Evolutionary conservation across 306 rosid genomes (phyloP).

Genomic region (Casuarina cunninghamiana): DNA sequence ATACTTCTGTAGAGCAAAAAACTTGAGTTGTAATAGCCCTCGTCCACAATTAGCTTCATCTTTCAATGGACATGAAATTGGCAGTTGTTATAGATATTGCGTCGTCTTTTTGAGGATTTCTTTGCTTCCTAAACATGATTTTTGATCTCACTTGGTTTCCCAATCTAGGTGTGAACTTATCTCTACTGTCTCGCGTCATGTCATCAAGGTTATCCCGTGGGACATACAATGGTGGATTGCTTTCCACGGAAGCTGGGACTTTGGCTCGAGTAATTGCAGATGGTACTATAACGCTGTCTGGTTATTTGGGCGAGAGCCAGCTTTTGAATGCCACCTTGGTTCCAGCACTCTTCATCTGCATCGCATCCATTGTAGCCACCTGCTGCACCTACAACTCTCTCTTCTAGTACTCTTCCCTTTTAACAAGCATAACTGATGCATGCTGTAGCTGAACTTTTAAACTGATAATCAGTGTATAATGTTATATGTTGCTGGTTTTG

Average conservation of each 20-base stretch:
- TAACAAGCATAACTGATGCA: slow-evolving; percentile 26
- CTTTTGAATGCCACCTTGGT: slow-evolving; percentile 66
- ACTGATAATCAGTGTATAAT: slow-evolving; percentile 11
- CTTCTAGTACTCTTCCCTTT: slow-evolving; percentile 40
- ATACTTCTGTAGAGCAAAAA: background rate
- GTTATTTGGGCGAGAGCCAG: slow-evolving; percentile 56
- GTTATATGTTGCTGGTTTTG: background rate
- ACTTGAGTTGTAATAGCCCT: background rate
- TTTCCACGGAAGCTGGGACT: slow-evolving; percentile 89
- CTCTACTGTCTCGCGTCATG: slow-evolving; percentile 81
- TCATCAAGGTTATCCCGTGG: slow-evolving; percentile 83
- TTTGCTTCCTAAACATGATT: slow-evolving; percentile 12
- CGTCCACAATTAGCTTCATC: background rate
- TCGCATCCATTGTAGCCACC: slow-evolving; percentile 73
- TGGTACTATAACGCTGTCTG: slow-evolving; percentile 75
- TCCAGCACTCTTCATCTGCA: slow-evolving; percentile 67
- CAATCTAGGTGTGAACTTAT: slow-evolving; percentile 75
- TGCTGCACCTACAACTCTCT: slow-evolving; percentile 83
- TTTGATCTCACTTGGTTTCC: slow-evolving; percentile 16
- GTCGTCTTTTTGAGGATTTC: background rate
- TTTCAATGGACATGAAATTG: background rate
- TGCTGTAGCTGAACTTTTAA: slow-evolving; percentile 6
- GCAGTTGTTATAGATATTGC: background rate
- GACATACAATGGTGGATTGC: slow-evolving; percentile 78
- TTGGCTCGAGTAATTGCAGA: slow-evolving; percentile 89